Percentiles rank a stretch among this genome's conserved stretches.
These are phyloP conservation scores for Fusarium newnesense DNA, from an alignment of 2,329 filamentous ascomycete genomes.

Conservation along the genomic window DNA sequence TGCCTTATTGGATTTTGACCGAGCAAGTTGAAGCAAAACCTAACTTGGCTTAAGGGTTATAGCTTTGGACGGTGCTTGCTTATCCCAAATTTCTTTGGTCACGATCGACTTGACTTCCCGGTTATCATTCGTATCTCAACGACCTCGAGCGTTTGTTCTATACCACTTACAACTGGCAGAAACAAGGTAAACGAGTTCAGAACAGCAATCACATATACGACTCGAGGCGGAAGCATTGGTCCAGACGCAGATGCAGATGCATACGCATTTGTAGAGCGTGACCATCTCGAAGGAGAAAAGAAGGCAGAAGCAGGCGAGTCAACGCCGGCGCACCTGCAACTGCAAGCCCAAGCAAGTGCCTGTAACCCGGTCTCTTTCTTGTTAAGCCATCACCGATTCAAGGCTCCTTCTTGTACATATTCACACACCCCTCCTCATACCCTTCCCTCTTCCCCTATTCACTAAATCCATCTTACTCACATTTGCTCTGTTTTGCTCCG, in stretches of 20 bases:
- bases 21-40: constrained; percentile 15
- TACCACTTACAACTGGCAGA: constrained; percentile 20
- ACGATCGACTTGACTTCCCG: neutral
- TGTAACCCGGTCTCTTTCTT: constrained; percentile 21
- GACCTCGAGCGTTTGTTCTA: neutral
- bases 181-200: constrained; percentile 11
- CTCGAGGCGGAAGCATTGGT: constrained; percentile 19
- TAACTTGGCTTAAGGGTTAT: neutral
- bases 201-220: constrained; percentile 12
- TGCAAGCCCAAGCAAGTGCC: constrained; percentile 5
- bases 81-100: neutral
- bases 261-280: constrained; percentile 14
- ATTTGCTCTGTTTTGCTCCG: neutral
- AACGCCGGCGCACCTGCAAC: constrained; percentile 31
- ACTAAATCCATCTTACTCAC: constrained; percentile 23
- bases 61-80: constrained; percentile 17
- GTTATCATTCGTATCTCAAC: neutral
- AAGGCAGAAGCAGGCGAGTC: constrained; percentile 21
- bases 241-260: constrained; percentile 23
- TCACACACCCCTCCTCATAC: constrained; percentile 19
- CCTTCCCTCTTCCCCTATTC: constrained; percentile 1
- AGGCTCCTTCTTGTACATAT: constrained; percentile 27
- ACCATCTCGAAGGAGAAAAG: constrained; percentile 7
- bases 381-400: constrained; percentile 17
- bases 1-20: constrained; percentile 28